Evolutionary conservation across 805 yeast species (phyloP).

Genomic region (Diddensiella transvaalensis): DNA sequence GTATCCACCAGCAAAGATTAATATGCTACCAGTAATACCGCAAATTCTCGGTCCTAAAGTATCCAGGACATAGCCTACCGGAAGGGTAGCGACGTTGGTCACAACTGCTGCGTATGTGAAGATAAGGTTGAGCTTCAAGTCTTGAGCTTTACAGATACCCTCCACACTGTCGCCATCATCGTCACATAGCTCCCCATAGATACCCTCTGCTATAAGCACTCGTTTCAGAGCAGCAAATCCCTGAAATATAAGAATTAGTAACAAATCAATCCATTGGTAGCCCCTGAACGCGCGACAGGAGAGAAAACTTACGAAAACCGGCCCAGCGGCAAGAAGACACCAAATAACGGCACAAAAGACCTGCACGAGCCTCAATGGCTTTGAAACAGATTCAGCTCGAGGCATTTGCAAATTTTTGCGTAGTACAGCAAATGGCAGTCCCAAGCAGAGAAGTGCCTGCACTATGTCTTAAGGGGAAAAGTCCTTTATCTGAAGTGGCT

Average conservation of each 20-base stretch:
- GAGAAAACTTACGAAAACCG: conserved; percentile 56
- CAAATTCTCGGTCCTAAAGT: conserved; percentile 74
- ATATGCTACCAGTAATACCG: conserved; percentile 66
- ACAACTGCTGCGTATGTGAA: conserved; percentile 84
- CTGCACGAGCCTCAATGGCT: conserved; percentile 37
- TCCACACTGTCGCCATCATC: conserved; percentile 26
- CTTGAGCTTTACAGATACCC: conserved; percentile 65
- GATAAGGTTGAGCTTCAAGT: conserved; percentile 72
- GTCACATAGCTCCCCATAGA: conserved; percentile 62
- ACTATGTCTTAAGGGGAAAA: too few relatives aligned
- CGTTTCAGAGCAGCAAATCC: conserved; percentile 93
- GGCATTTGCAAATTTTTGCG: neutral
- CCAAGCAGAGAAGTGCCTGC: too few relatives aligned
- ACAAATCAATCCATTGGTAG: neutral
- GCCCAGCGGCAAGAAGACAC: conserved; percentile 92
- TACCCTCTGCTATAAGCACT: conserved; percentile 69
- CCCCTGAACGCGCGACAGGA: neutral
- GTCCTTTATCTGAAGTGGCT: too few relatives aligned
- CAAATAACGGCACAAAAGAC: conserved; percentile 71
- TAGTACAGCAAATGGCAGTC: too few relatives aligned
- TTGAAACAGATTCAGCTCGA: conserved; percentile 1
- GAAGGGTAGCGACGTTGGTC: conserved; percentile 76
- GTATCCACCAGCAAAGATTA: conserved; percentile 42
- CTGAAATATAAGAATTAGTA: neutral
- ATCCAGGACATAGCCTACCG: conserved; percentile 80